phyloP scores from a whole-genome alignment of 257 asterid genomes.

The Rauvolfia tetraphylla region DNA sequence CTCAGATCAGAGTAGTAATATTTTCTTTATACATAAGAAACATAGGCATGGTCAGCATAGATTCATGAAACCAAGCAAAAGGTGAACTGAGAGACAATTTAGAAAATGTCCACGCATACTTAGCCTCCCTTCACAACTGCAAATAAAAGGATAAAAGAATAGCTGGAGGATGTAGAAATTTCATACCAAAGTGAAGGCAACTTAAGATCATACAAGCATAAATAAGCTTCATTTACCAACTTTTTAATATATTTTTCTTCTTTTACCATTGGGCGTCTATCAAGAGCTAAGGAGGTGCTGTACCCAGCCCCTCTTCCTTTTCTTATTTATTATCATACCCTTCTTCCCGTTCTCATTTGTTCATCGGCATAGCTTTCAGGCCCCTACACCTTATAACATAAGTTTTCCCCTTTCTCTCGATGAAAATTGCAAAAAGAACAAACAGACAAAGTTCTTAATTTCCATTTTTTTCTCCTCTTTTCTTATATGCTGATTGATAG shows the following conservation, averaged over 20 bases:
- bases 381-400: neutral
- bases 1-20: constrained; percentile 30
- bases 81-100: neutral
- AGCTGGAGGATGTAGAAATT: neutral
- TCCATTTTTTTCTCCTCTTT: neutral
- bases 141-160: neutral
- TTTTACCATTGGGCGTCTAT: neutral
- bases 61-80: neutral
- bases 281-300: neutral
- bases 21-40: neutral
- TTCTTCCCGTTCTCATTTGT: neutral
- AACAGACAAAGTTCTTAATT: neutral
- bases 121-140: neutral
- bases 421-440: neutral
- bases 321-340: neutral
- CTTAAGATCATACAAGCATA: neutral
- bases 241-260: neutral
- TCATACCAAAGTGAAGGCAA: neutral
- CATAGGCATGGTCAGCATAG: neutral
- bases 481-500: neutral
- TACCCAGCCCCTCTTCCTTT: neutral
- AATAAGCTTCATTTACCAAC: neutral
- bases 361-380: neutral
- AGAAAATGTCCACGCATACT: neutral
- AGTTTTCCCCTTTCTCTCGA: neutral